A percentile compares a stretch with the other conserved stretches of the same genome.
These are phyloP conservation scores for Silene coronaria DNA, from an alignment of 179 eudicot genomes.

Conservation along the genomic window DNA sequence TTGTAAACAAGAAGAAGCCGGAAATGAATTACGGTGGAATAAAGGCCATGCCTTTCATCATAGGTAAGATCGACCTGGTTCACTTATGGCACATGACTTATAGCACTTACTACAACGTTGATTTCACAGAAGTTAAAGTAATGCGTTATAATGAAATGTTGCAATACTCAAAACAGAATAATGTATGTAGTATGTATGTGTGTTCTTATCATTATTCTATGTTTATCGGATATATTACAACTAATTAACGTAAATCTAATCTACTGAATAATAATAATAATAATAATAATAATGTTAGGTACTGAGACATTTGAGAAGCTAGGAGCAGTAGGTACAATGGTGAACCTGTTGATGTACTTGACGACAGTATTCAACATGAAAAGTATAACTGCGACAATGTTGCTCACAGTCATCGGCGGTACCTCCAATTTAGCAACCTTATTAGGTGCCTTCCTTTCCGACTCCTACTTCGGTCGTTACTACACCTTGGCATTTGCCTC, in stretches of 20 bases:
- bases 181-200: too few relatives aligned
- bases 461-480: conserved; percentile 48
- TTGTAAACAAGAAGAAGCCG: conserved; percentile 23
- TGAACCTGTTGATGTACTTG: conserved; percentile 37
- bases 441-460: conserved; percentile 42
- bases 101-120: too few relatives aligned
- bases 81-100: neutral
- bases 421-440: conserved; percentile 44
- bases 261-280: neutral
- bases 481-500: conserved; percentile 37
- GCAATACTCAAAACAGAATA: too few relatives aligned
- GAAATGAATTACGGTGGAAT: conserved; percentile 56
- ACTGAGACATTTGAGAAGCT: conserved; percentile 54
- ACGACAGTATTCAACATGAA: conserved; percentile 44
- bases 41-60: conserved; percentile 84
- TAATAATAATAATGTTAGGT: conserved; percentile 21
- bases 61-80: conserved; percentile 36
- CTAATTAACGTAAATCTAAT: neutral
- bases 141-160: too few relatives aligned
- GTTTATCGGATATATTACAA: too few relatives aligned
- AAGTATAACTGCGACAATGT: conserved; percentile 35
- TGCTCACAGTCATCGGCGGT: conserved; percentile 38
- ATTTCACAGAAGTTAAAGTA: too few relatives aligned
- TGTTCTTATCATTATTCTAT: too few relatives aligned
- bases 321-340: conserved; percentile 39